Base-by-base conservation (phyloP, 176 grass and related monocot genomes). In the Juncus effusus region DNA sequence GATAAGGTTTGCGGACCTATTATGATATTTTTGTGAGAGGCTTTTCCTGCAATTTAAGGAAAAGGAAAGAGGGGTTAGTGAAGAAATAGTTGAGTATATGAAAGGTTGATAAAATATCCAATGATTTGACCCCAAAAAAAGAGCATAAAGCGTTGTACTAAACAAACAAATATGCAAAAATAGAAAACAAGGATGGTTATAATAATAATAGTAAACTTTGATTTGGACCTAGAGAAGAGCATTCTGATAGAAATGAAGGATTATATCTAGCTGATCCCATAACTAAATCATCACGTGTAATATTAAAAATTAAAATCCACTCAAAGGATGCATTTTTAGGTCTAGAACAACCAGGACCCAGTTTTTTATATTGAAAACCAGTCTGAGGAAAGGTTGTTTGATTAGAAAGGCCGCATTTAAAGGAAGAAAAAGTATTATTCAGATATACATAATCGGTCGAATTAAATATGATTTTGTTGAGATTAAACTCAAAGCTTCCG, bases 201-300 rank as follows among this genome's bases (percentile, higher is more conserved):
- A n/a, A n/a, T n/a, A n/a, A n/a, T n/a, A n/a, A n/a, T n/a, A 9
- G 2, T 5, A 47, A 6, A 47, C 6, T 2, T 6, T 9, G 44
- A 9, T 47, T 47, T 5, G 4, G 44, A 40, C 15, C 42, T 13
- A 42, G 68, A n/a, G 3, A 12, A 13, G 57, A 59, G 68, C 68
- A 72, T 72, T 40, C 68, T 13, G 6, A 8, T 13, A 28, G 37
- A 72, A 52, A 44, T 40, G 41, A 13, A 56, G 56, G 51, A 10
- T 56, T 64, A 60, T 45, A 77, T 59, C 15, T 38, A 67, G 53
- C 64, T 39, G 44, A 67, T 63, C 38, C 8, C 13, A 64, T 42
- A 56, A 3, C 3, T 4, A 64, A 3, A 76, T 35, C 36, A 11
- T 0, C 12, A 4, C 38, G n/a, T 53, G 40, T 7, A 13, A 40